Conservation (phyloP, 2,329 filamentous ascomycete genomes). For the Fusarium sp. region DNA sequence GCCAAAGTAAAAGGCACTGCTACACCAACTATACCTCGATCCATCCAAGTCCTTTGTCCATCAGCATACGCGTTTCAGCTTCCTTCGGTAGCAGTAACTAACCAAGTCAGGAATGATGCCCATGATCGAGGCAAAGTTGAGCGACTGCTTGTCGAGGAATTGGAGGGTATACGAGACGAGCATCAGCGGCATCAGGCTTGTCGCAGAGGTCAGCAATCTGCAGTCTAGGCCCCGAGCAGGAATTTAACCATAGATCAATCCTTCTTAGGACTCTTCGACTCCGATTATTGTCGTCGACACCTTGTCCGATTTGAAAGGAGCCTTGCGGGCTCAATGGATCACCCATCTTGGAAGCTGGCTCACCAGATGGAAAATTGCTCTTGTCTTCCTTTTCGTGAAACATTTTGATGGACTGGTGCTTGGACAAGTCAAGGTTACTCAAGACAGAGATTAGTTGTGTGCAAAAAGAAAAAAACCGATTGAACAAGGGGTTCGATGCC, state of each 20-base stretch:
- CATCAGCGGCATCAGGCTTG: conserved; percentile 31
- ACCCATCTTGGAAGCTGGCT: conserved; percentile 22
- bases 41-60: conserved; percentile 20
- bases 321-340: conserved; percentile 25
- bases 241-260: conserved; percentile 26
- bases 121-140: conserved; percentile 41
- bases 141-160: conserved; percentile 40
- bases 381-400: conserved; percentile 21
- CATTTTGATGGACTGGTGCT: background rate
- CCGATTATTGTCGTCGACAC: background rate
- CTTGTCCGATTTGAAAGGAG: conserved; percentile 21
- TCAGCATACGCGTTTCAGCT: background rate
- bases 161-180: conserved; percentile 39
- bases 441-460: background rate
- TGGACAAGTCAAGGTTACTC: background rate
- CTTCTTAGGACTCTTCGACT: conserved; percentile 10
- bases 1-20: conserved; percentile 39
- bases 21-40: conserved; percentile 35
- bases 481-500: background rate
- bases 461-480: no score
- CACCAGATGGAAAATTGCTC: background rate
- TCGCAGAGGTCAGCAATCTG: background rate
- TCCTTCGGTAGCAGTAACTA: fast-evolving
- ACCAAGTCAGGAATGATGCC: conserved; percentile 38
- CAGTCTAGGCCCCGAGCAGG: no score